Evolutionary conservation across 2,329 filamentous ascomycete genomes (phyloP).

Genomic region (Aspergillus uvarum): DNA sequence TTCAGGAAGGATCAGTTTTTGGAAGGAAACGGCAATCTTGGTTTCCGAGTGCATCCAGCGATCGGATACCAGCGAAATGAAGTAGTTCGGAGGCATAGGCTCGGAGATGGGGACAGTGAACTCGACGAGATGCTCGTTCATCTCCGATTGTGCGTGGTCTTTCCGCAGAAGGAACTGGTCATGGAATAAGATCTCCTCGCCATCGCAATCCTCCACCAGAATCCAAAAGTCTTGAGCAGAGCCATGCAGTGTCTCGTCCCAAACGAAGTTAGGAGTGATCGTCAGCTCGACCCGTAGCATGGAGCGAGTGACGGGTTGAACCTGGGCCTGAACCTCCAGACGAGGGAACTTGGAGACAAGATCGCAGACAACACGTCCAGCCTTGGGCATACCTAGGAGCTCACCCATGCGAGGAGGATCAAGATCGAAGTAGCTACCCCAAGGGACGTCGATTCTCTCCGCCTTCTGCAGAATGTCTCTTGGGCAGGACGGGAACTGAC

Average conservation of each 20-base stretch:
- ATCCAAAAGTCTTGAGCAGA: slow-evolving; percentile 94
- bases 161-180: slow-evolving; percentile 90
- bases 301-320: slow-evolving; percentile 90
- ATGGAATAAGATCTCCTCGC: slow-evolving; percentile 91
- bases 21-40: slow-evolving; percentile 87
- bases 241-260: slow-evolving; percentile 89
- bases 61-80: slow-evolving; percentile 91
- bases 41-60: slow-evolving; percentile 99
- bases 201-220: slow-evolving; percentile 93
- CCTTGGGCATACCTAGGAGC: slow-evolving; percentile 83
- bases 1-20: slow-evolving; percentile 90
- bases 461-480: slow-evolving; percentile 86
- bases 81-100: slow-evolving; percentile 98
- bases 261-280: slow-evolving; percentile 91
- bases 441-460: slow-evolving; percentile 91
- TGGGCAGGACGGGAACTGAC: slow-evolving; percentile 82
- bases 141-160: slow-evolving; percentile 80
- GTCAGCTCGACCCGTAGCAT: slow-evolving; percentile 87
- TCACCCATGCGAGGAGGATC: slow-evolving; percentile 97
- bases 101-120: slow-evolving; percentile 96
- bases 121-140: slow-evolving; percentile 91
- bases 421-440: slow-evolving; percentile 91
- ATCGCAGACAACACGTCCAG: slow-evolving; percentile 79
- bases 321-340: slow-evolving; percentile 86
- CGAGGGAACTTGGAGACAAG: slow-evolving; percentile 91